Percentiles rank a stretch among this genome's conserved stretches.
phyloP scores from a whole-genome alignment of 2,329 filamentous ascomycete species.

The Nemania sp. region DNA sequence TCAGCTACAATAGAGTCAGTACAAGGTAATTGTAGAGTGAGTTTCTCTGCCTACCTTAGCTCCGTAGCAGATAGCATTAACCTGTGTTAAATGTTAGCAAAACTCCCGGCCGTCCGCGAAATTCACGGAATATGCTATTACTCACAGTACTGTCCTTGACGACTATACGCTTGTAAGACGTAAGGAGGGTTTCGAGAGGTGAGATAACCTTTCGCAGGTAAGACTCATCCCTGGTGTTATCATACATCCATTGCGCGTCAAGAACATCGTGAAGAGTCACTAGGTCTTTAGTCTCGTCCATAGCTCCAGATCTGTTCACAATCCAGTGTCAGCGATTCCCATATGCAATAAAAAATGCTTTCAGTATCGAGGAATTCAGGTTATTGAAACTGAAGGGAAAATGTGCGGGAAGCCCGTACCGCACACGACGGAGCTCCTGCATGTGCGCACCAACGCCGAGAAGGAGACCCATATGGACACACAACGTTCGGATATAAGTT shows the following conservation, averaged over 20 bases:
- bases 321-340: conserved; percentile 10
- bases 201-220: conserved; percentile 92
- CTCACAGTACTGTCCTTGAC: conserved; percentile 84
- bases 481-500: conserved; percentile 96
- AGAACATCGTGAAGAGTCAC: conserved; percentile 96
- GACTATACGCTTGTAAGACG: conserved; percentile 94
- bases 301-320: conserved; percentile 75
- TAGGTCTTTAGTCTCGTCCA: conserved; percentile 89
- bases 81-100: conserved; percentile 27
- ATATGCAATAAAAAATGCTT: background rate
- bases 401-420: conserved; percentile 53
- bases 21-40: background rate
- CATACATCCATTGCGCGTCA: conserved; percentile 94
- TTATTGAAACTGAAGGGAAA: background rate
- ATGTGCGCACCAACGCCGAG: conserved; percentile 92
- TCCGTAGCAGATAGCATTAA: conserved; percentile 96
- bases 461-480: conserved; percentile 69
- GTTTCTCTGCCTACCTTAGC: conserved; percentile 68
- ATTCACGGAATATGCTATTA: background rate
- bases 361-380: background rate
- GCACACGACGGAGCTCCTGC: conserved; percentile 95
- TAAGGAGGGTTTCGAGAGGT: conserved; percentile 91
- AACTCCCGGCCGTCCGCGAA: background rate
- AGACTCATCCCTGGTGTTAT: conserved; percentile 95
- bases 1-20: conserved; percentile 65